Base-by-base conservation (phyloP, 129 eudicot genomes). In the Logfia minima region DNA sequence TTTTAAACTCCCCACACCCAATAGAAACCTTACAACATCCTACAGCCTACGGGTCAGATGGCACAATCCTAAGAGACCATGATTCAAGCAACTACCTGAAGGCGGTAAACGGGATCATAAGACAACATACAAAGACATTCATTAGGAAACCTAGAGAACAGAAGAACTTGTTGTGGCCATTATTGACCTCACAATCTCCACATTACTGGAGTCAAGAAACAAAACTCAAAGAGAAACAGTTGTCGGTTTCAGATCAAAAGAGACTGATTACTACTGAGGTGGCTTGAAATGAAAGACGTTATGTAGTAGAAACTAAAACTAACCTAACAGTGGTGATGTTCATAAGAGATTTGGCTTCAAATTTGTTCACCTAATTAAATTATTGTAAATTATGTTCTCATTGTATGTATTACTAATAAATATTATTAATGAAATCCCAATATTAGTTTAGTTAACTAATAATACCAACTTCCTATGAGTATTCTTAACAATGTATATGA, bases 41-140 rank as follows among this genome's bases (percentile, higher is more conserved):
- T 0, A 75, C 82, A 17, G 98, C 98, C n/a, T 94, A 94, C 19
- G 98, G 98, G 1, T 79, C 96, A 0, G 92, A 91, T 56, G 98
- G 98, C 22, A 87, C 96, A 16, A 91, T 94, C 51, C 78, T 84
- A 5, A 84, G 98, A 82, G 97, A 94, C 88, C 98, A 94, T 34
- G 96, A 94, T 77, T 88, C 96, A 14, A 91, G 93, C 88, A 90
- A 90, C 90, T 94, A 94, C 76, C 68, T 89, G 4, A 93, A 90
- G 83, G 96, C 97, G 6, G 79, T 90, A 37, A 88, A 88, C 55
- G 88, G 88, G 21, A 91, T 88, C 77, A 87, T 90, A 68, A 81
- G 92, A 70, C 86, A 85, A 34, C 86, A 87, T n/a, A 88, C 87
- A 37, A 87, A 85, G 73, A 26, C 26, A 10, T 81, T 59, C 8